Evolutionary conservation across 306 rosid genomes (phyloP).

Genomic region (Vachellia pachyceras): DNA sequence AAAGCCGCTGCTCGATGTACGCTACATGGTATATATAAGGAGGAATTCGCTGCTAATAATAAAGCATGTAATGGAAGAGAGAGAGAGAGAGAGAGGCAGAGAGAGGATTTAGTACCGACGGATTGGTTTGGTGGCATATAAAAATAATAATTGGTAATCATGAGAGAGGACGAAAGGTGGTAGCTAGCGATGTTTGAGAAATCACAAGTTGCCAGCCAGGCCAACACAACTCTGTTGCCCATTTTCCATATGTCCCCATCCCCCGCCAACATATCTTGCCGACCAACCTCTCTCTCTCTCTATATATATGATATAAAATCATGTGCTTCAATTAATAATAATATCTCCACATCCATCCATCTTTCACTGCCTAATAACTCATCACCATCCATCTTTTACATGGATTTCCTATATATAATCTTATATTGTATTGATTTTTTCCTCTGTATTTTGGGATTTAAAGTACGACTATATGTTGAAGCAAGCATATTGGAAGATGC

Average conservation of each 20-base stretch:
- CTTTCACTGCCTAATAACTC: neutral
- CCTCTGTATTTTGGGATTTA: too few relatives aligned
- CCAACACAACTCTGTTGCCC: too few relatives aligned
- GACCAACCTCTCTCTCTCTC: neutral
- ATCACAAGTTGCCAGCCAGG: constrained; percentile 5
- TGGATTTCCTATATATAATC: too few relatives aligned
- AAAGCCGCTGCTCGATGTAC: too few relatives aligned
- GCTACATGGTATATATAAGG: too few relatives aligned
- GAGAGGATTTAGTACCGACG: constrained; percentile 35
- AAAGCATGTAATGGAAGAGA: neutral
- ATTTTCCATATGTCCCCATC: too few relatives aligned
- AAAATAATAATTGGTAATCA: constrained; percentile 43
- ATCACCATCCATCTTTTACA: too few relatives aligned
- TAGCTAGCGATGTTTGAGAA: constrained; percentile 28
- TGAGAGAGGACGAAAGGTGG: constrained; percentile 31
- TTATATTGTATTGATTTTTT: too few relatives aligned
- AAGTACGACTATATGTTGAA: too few relatives aligned
- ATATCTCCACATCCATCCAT: neutral
- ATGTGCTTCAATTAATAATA: neutral
- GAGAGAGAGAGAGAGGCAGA: neutral
- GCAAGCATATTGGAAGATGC: constrained; percentile 3
- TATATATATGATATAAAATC: neutral
- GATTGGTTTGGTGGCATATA: neutral
- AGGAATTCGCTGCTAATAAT: neutral
- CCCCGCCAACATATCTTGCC: neutral